These are phyloP conservation scores for Neonectria magnoliae DNA, from an alignment of 2,329 filamentous ascomycete species.

Conservation along the genomic window DNA sequence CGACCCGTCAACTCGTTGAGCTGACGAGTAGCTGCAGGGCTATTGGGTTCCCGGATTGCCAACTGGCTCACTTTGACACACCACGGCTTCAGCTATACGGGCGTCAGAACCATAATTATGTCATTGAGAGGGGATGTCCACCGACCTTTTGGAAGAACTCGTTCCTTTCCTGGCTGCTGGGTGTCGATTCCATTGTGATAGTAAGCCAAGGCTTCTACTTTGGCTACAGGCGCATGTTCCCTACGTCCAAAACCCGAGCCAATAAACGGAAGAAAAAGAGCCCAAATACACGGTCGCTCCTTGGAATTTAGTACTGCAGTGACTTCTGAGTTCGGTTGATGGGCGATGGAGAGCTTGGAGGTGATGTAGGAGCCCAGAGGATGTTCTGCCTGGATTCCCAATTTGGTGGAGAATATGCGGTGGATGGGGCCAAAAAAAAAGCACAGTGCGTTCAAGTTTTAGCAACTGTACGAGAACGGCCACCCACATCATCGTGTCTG, in stretches of 20 bases:
- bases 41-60: slow-evolving; percentile 59
- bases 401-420: slow-evolving; percentile 8
- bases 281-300: slow-evolving; percentile 17
- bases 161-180: slow-evolving; percentile 40
- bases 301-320: neutral
- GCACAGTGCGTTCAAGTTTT: neutral
- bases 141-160: slow-evolving; percentile 47
- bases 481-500: neutral
- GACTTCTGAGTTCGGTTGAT: neutral
- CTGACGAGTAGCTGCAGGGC: slow-evolving; percentile 52
- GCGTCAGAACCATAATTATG: slow-evolving; percentile 19
- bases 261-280: slow-evolving; percentile 29
- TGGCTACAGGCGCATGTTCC: slow-evolving; percentile 37
- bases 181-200: slow-evolving; percentile 40
- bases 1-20: slow-evolving; percentile 58
- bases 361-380: neutral
- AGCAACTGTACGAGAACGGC: neutral
- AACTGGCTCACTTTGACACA: slow-evolving; percentile 70
- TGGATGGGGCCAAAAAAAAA: neutral
- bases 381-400: slow-evolving; percentile 8
- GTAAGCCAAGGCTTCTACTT: slow-evolving; percentile 32
- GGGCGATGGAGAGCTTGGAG: neutral
- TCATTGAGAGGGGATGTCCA: neutral
- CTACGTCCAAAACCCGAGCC: slow-evolving; percentile 5
- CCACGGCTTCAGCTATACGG: slow-evolving; percentile 66